Evolutionary conservation across 2,329 filamentous ascomycete genomes (phyloP), one percentile per base, ranked within the genome.

Genomic region (Scytalidium sp.): DNA sequence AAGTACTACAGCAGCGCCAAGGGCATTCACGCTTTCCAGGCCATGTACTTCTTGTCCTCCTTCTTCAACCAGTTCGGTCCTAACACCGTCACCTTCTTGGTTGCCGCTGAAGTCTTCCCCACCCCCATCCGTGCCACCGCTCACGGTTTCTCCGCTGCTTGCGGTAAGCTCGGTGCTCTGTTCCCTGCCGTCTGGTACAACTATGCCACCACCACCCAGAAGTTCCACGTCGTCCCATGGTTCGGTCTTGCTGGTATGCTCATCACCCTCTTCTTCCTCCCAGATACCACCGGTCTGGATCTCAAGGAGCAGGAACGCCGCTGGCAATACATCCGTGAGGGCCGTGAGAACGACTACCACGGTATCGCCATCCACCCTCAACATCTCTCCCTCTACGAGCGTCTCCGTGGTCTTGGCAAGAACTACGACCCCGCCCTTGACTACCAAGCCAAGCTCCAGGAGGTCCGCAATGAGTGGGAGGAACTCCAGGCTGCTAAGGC

Each of bases 31-130:
- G 76, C 79, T n/a, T 97, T 97, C 85, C 92, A 97, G 75, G 84
- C 92, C 66, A 96, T 97, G 90, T 97, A 97, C 80, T 97, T 96
- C 75, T 70, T 97, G 60, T 96, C 90, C 7, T 96, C 90, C 20
- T 97, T 97, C 78, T 97, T 97, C 85, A 97, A 97, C 80, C 93
- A 97, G 69, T 97, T 97, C 64, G 93, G 93, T 11, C 93, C 93
- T 70, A 97, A 97, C 80, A 51, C 51, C 43, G 91, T 97, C 63
- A 96, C 92, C 55, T 97, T 97, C 87, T 82, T 97, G 59, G 89
- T 96, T 29, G 93, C 93, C 41, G 93, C 90, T 41, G 93, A 97
- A 69, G 90, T 96, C n/a, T 97, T 90, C 79, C 93, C 93, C 9
- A 96, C 92, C 0, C 89, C 92, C 9, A 85, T 97, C 60, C 91